Evolutionary conservation across 352 stramenopile species (phyloP).

Genomic region (Phytopythium kandeliae): DNA sequence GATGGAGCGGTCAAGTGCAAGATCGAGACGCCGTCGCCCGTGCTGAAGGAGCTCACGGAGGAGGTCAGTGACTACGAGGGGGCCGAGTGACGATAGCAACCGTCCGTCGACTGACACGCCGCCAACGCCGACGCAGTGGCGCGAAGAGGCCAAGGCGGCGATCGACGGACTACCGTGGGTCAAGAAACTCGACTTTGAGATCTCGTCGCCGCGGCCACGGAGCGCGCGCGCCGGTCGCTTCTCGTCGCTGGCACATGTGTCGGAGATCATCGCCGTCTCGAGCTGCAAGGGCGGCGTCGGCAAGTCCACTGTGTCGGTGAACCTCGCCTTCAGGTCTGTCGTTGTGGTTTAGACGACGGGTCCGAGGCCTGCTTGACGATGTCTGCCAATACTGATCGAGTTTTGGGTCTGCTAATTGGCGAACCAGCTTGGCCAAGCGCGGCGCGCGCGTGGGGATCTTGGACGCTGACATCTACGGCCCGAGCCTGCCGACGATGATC

Average conservation of each 20-base stretch:
- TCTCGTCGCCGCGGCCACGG: conserved; percentile 50
- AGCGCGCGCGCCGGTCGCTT: conserved; percentile 67
- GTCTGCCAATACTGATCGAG: too few relatives aligned
- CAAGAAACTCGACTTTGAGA: conserved; percentile 52
- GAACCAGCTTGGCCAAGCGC: conserved; percentile 69
- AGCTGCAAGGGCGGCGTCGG: conserved; percentile 98
- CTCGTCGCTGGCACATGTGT: conserved; percentile 75
- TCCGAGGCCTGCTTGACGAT: too few relatives aligned
- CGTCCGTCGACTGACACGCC: not conserved
- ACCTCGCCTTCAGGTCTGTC: conserved; percentile 92
- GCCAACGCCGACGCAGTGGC: conserved; percentile 39
- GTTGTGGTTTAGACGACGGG: not conserved
- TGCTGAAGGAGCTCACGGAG: conserved; percentile 60
- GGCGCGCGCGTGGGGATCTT: conserved; percentile 96
- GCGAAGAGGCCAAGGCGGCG: conserved; percentile 37
- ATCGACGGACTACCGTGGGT: conserved; percentile 74
- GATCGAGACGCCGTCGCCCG: conserved; percentile 63
- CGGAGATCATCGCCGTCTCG: conserved; percentile 87
- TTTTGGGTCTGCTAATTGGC: not conserved
- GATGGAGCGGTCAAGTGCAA: conserved; percentile 58
- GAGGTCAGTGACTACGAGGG: conserved; percentile 24
- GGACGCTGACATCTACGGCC: conserved; percentile 99
- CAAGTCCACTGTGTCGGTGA: conserved; percentile 99
- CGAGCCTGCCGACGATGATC: conserved; percentile 96
- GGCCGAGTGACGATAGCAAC: not conserved